These are phyloP conservation scores for Eremothecium sinecaudum DNA, from an alignment of 1,139 yeast genomes.

Conservation along the genomic window DNA sequence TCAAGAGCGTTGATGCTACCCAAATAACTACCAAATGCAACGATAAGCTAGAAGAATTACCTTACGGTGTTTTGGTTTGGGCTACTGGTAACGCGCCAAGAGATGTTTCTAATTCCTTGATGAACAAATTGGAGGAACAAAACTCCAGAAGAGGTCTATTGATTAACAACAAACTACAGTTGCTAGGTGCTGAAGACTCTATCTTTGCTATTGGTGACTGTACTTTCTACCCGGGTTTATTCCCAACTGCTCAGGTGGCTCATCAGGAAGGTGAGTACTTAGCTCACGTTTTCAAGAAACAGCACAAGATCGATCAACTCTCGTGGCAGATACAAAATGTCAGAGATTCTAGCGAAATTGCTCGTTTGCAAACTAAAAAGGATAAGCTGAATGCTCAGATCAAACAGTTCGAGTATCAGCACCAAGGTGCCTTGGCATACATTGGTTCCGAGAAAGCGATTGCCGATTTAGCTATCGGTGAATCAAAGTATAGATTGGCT, in stretches of 20 bases:
- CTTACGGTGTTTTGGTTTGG: slow-evolving; percentile 92
- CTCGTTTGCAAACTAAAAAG: slow-evolving; percentile 31
- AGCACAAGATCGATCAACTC: slow-evolving; percentile 58
- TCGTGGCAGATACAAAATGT: slow-evolving; percentile 38
- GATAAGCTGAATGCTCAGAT: slow-evolving; percentile 33
- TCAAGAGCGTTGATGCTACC: slow-evolving; percentile 68
- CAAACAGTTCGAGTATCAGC: slow-evolving; percentile 50
- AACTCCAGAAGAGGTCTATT: slow-evolving; percentile 83
- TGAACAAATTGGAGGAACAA: slow-evolving; percentile 61
- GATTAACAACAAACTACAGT: slow-evolving; percentile 72
- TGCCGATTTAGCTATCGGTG: slow-evolving; percentile 86
- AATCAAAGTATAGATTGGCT: slow-evolving; percentile 68
- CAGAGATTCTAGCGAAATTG: slow-evolving; percentile 29
- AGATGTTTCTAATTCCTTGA: slow-evolving; percentile 58
- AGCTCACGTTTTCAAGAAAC: slow-evolving; percentile 58
- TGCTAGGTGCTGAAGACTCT: slow-evolving; percentile 67
- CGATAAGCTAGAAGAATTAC: slow-evolving; percentile 55
- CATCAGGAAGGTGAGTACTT: slow-evolving; percentile 86
- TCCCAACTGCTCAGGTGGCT: slow-evolving; percentile 97
- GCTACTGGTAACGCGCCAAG: slow-evolving; percentile 96
- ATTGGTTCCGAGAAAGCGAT: slow-evolving; percentile 89
- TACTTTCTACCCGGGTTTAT: slow-evolving; percentile 74
- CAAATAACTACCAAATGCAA: slow-evolving; percentile 58
- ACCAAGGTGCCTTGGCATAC: slow-evolving; percentile 70
- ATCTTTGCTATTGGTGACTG: slow-evolving; percentile 92